Evolutionary conservation across 176 grass and related monocot species (phyloP), one percentile per base, ranked within the genome.

Genomic region (Eleusine coracana): DNA sequence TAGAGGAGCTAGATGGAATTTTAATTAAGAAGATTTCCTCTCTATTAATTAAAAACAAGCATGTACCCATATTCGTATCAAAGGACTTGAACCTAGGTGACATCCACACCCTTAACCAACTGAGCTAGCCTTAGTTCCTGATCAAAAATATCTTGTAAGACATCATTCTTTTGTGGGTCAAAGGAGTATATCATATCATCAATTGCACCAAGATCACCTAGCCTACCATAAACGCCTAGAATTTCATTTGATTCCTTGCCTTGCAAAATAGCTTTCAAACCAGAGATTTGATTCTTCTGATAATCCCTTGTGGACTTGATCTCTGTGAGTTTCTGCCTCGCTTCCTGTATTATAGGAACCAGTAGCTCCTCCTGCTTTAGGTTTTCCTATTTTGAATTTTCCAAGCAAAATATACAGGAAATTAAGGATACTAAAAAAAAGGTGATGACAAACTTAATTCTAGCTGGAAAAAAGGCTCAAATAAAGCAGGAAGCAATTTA

Each of bases 171-270:
- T 76, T 52, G 42, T 77, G 31, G 21, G 2, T 29, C 68, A 17
- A 65, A n/a, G 12, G 44, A 83, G 40, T 48, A 86, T 14, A 86
- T 80, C 67, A 84, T 91, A 98, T 93, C 91, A 78, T 93, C 85
- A 37, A 98, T 98, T 91, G 96, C 92, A 52, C 91, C 96, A 74
- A 98, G 89, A 76, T 98, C 91, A 86, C 96, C 93, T 70, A 98
- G 85, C 60, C 96, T 84, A 5, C 96, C 96, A 93, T 90, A 89
- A 85, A 95, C 95, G 67, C 96, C 96, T 74, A 90, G 82, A 72
- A 98, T 98, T 80, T 98, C 87, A 66, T 92, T 98, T 80, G 91
- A 92, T 71, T 98, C 93, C 67, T 95, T 98, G 12, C 91, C 93
- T 88, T 95, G 92, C 73, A 98, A 67, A 83, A 98, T 90, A 86